Evolutionary conservation across 108 stramenopile species (phyloP).

Genomic region (Aurantiochytrium sp.): DNA sequence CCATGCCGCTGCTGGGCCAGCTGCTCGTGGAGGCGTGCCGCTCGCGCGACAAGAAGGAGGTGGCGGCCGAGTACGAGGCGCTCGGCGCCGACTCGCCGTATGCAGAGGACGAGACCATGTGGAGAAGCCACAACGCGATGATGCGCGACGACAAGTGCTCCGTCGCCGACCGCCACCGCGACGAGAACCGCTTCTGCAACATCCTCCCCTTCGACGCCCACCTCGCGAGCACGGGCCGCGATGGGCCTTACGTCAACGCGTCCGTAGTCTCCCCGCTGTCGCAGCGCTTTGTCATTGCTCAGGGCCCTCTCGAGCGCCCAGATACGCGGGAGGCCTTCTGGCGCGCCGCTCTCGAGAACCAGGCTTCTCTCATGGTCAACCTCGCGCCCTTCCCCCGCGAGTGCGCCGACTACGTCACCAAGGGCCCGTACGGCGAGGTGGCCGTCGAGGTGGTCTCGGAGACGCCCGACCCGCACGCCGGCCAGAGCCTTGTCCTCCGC

Average conservation of each 20-base stretch:
- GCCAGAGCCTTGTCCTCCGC: background rate
- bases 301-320: background rate
- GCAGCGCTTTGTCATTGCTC: background rate
- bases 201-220: background rate
- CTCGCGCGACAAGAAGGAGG: background rate
- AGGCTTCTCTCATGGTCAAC: background rate
- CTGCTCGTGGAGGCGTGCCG: background rate
- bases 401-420: background rate
- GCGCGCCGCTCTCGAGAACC: background rate
- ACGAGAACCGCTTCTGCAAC: slow-evolving; percentile 15
- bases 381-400: background rate
- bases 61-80: background rate
- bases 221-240: background rate
- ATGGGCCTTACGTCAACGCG: background rate
- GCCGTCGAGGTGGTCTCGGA: background rate
- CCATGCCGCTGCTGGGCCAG: background rate
- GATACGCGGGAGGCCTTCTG: slow-evolving; percentile 10
- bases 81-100: background rate
- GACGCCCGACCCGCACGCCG: background rate
- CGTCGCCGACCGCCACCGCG: background rate
- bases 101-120: background rate
- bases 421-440: background rate
- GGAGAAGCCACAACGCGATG: background rate
- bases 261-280: background rate
- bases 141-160: background rate